phyloP scores from a whole-genome alignment of 2,329 filamentous ascomycete species.

The Fusarium anguioides region DNA sequence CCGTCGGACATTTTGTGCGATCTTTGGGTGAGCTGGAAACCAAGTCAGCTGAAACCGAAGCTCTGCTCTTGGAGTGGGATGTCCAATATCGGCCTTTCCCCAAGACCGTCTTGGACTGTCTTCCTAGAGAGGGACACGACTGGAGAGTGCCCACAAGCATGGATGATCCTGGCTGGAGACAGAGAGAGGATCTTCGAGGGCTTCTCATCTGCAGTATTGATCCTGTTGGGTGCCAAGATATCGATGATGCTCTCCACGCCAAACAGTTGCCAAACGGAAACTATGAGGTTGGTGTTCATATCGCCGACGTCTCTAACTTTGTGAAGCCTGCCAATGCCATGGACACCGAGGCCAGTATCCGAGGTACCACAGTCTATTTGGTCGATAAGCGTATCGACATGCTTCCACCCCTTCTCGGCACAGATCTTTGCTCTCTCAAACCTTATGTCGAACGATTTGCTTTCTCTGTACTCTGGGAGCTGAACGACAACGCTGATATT shows the following conservation, averaged over 20 bases:
- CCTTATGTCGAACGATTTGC: constrained; percentile 96
- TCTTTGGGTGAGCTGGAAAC: constrained; percentile 94
- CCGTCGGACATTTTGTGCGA: constrained; percentile 91
- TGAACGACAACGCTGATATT: constrained; percentile 86
- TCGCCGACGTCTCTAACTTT: constrained; percentile 99
- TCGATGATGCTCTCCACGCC: constrained; percentile 96
- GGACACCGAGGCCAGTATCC: constrained; percentile 93
- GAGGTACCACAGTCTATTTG: constrained; percentile 95
- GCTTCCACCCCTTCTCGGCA: constrained; percentile 95
- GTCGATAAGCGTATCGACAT: constrained; percentile 99
- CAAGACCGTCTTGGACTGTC: constrained; percentile 92
- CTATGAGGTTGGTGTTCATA: constrained; percentile 95
- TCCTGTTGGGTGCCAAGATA: constrained; percentile 95
- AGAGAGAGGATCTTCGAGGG: constrained; percentile 83
- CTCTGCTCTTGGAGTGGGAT: constrained; percentile 92
- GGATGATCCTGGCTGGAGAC: constrained; percentile 87
- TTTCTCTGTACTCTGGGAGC: constrained; percentile 89
- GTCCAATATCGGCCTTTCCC: constrained; percentile 98
- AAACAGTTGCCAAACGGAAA: constrained; percentile 88
- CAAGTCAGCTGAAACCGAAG: constrained; percentile 97
- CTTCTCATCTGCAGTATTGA: constrained; percentile 97
- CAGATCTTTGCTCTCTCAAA: constrained; percentile 95
- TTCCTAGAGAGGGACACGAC: constrained; percentile 89
- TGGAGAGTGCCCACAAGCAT: constrained; percentile 89
- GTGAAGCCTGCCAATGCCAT: constrained; percentile 97